Conservation (phyloP, 495 filamentous ascomycete species). For the Penicillium crystallinum region DNA sequence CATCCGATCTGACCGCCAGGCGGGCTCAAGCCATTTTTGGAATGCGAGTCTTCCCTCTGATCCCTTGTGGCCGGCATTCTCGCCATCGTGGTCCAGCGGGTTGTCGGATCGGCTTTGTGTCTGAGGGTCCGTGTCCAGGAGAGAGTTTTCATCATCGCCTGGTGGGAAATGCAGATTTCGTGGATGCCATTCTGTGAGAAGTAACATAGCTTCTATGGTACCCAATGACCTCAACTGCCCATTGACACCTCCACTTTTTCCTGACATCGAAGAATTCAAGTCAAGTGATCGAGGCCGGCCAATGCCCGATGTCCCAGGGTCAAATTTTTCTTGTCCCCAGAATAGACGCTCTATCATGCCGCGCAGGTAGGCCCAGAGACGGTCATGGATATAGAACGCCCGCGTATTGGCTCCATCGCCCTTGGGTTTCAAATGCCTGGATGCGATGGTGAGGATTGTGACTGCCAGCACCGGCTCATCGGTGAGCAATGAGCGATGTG, state of each 20-base stretch:
- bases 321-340: constrained; percentile 93
- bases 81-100: constrained; percentile 35
- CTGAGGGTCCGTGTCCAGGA: constrained; percentile 49
- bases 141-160: constrained; percentile 66
- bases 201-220: constrained; percentile 87
- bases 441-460: constrained; percentile 84
- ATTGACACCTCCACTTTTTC: constrained; percentile 44
- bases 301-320: constrained; percentile 77
- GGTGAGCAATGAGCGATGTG: constrained; percentile 70
- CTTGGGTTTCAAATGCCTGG: constrained; percentile 71
- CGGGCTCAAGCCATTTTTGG: constrained; percentile 92
- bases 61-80: constrained; percentile 20
- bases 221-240: constrained; percentile 84
- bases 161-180: constrained; percentile 93
- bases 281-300: constrained; percentile 59
- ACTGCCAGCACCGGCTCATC: constrained; percentile 90
- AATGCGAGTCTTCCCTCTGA: constrained; percentile 61
- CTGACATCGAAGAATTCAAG: constrained; percentile 52
- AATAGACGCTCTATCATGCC: constrained; percentile 92
- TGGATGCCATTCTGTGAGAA: constrained; percentile 96
- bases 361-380: constrained; percentile 90
- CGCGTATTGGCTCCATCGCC: constrained; percentile 79
- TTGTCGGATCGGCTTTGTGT: constrained; percentile 28
- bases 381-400: constrained; percentile 87
- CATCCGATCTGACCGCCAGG: constrained; percentile 95